Evolutionary conservation across 2,329 filamentous ascomycete species (phyloP).

Genomic region (Fusarium brachygibbosum): DNA sequence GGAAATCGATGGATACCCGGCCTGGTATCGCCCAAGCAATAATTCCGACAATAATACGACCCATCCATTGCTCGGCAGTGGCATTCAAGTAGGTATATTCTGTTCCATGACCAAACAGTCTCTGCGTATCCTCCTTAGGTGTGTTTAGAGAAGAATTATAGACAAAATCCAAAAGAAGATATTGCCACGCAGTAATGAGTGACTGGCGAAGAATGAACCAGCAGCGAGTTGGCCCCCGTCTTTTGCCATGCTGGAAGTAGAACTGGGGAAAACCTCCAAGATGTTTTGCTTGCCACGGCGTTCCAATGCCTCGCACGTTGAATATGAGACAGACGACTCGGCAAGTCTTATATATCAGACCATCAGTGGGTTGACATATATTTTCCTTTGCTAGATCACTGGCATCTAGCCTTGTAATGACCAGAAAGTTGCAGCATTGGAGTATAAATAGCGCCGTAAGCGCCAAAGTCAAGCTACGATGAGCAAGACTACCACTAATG

Average conservation of each 20-base stretch:
- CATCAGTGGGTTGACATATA: rapidly evolving
- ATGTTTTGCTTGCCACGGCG: background rate
- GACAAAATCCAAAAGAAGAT: background rate
- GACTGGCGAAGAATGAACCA: background rate
- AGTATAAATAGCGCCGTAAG: background rate
- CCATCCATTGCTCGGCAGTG: background rate
- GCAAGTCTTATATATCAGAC: background rate
- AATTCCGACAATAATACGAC: background rate
- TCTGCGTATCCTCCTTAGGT: background rate
- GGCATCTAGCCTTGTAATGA: background rate
- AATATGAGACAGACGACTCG: background rate
- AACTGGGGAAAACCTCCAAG: background rate
- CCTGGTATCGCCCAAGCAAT: background rate
- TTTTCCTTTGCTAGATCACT: background rate
- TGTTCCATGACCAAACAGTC: background rate
- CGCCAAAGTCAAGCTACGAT: background rate
- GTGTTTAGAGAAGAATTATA: background rate
- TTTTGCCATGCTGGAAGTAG: background rate
- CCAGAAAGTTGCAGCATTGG: background rate
- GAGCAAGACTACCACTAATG: background rate
- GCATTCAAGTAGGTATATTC: background rate
- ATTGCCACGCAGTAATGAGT: background rate
- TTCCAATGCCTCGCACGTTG: background rate
- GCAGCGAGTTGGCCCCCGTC: background rate
- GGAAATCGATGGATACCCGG: background rate